Percentiles rank a stretch among this genome's conserved stretches.
Conservation (phyloP, 1,139 yeast species). For the Debaryomycetaceae sp. region DNA sequence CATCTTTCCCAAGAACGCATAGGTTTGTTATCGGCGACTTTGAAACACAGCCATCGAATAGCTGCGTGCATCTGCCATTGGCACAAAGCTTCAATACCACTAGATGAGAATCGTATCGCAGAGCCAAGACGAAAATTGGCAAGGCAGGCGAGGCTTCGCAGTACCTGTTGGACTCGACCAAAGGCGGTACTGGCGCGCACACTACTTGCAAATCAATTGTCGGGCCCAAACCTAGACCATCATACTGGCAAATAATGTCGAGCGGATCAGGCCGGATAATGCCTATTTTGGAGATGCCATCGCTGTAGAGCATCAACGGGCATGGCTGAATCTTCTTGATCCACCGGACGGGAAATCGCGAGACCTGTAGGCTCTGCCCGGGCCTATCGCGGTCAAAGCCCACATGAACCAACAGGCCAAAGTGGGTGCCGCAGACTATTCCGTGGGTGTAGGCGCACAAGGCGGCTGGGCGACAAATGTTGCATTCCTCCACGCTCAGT, state of each 20-base stretch:
- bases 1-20: slow-evolving; percentile 4
- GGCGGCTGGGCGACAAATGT: slow-evolving; percentile 15
- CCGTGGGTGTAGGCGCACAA: slow-evolving; percentile 8
- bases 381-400: slow-evolving; percentile 9
- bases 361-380: slow-evolving; percentile 10
- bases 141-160: no score
- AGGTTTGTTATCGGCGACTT: slow-evolving; percentile 4
- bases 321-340: slow-evolving; percentile 11
- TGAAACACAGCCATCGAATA: slow-evolving; percentile 5
- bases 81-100: slow-evolving; percentile 17
- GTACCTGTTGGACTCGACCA: no score
- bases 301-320: slow-evolving; percentile 15
- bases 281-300: slow-evolving; percentile 23
- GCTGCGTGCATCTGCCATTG: slow-evolving; percentile 7
- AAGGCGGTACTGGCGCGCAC: no score
- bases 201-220: slow-evolving; percentile 9
- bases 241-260: slow-evolving; percentile 11
- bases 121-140: slow-evolving; percentile 16
- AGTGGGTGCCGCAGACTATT: slow-evolving; percentile 24
- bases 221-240: slow-evolving; percentile 20
- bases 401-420: slow-evolving; percentile 19
- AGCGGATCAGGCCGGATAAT: slow-evolving; percentile 14
- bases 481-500: no score
- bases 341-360: slow-evolving; percentile 19
- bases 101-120: slow-evolving; percentile 14